Base-by-base conservation (phyloP, 352 stramenopile genomes). In the Pythium biforme region DNA sequence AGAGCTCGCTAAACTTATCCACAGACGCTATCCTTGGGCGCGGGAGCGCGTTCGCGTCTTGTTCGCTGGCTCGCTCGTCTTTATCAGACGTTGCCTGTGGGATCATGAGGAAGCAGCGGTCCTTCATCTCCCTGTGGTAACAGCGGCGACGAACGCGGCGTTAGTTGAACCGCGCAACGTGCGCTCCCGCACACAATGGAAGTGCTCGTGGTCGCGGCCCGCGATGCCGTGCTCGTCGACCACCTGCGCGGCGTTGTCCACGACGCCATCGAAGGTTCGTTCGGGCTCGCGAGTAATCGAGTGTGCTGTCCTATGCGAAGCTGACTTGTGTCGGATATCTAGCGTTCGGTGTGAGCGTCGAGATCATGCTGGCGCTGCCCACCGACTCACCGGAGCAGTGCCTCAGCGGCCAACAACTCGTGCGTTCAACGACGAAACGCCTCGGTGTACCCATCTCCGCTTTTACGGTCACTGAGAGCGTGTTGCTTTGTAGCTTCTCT, bases 191-290 rank as follows among this genome's bases (percentile, higher is more conserved):
- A 25, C 7, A 25, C 7, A 1, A 55, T 66, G 46, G 37, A 60
- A 31, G 37, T 61, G 60, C 31, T 67, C 14, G 50, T 66, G 50
- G 29, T 66, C 14, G 59, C 59, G 6, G 50, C 49, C 4, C 50
- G 60, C 14, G 49, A 66, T 37, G 49, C 40, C 3, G 49, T 7
- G 10, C 50, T 59, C 8, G 15, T 66, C 25, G 59, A 66, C 25
- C 29, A 59, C 15, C 50, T 66, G 0, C 46, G 46, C 17, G 50
- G n/a, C 17, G 19, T 66, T 20, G 29, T 66, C n/a, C 20, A 48
- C 20, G 20, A 29, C 26, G 40, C 49, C 8, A 48, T 66, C 15
- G 15, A 66, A 40, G 49, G 59, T 66, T 1, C 9, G 25, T 25
- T 23, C n/a, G 34, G 10, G n/a, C 33, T 47, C 20, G 29, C 29